Evolutionary conservation across 768 basidiomycete species (phyloP).

Genomic region (Lentinula detonsa): DNA sequence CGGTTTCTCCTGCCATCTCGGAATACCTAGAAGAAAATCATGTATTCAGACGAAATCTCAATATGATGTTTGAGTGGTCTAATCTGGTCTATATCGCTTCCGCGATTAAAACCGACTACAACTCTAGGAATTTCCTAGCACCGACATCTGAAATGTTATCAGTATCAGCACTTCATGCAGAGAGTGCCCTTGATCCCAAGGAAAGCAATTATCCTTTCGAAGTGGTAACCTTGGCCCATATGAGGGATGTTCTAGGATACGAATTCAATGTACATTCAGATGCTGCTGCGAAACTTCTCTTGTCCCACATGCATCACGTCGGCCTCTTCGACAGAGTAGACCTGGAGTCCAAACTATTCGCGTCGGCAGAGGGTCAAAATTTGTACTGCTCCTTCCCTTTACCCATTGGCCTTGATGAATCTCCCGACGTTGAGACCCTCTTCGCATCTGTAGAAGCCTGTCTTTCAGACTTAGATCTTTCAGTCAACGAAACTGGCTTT

Average conservation of each 20-base stretch:
- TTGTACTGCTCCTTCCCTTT: conserved; percentile 56
- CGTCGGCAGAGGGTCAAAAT: conserved; percentile 21
- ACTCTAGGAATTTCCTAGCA: conserved; percentile 14
- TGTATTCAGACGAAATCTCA: conserved; percentile 30
- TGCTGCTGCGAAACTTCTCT: conserved; percentile 40
- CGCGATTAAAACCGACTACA: conserved; percentile 42
- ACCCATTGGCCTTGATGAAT: conserved; percentile 66
- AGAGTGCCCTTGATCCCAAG: conserved; percentile 15
- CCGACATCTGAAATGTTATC: conserved; percentile 41
- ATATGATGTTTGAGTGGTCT: conserved; percentile 64
- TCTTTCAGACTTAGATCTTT: conserved; percentile 63
- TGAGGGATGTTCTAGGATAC: conserved; percentile 53
- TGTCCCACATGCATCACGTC: conserved; percentile 55
- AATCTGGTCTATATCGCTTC: conserved; percentile 58
- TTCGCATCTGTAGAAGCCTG: conserved; percentile 68
- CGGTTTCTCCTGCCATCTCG: conserved; percentile 37
- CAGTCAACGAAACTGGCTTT: conserved; percentile 70
- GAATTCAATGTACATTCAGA: conserved; percentile 56
- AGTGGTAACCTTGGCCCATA: conserved; percentile 48
- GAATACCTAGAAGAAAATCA: conserved; percentile 52
- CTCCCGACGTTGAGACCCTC: conserved; percentile 66
- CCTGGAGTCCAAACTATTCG: conserved; percentile 25
- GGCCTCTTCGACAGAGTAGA: conserved; percentile 56
- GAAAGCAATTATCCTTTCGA: conserved; percentile 41
- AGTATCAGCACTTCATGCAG: conserved; percentile 27